Percentiles rank a stretch among this genome's conserved stretches.
These are phyloP conservation scores for Globisporangium iwayamae DNA, from an alignment of 352 stramenopile genomes.

Conservation along the genomic window DNA sequence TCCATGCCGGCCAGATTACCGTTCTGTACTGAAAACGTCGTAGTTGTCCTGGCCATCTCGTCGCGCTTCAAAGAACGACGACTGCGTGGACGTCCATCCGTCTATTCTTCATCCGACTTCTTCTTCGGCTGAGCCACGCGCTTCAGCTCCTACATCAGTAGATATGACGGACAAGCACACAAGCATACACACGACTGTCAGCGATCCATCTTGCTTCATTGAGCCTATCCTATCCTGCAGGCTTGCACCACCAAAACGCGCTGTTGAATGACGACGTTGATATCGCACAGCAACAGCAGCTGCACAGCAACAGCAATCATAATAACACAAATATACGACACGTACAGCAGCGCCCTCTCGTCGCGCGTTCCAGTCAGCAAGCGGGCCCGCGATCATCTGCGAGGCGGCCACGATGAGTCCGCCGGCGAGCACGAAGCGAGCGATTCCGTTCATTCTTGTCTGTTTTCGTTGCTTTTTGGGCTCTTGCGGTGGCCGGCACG, in stretches of 20 bases:
- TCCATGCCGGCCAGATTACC: neutral
- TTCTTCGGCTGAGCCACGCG: slow-evolving; percentile 49
- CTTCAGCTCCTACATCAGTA: slow-evolving; percentile 52
- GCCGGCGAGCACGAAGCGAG: slow-evolving; percentile 68
- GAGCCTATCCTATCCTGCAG: too few species aligned
- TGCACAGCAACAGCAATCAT: neutral
- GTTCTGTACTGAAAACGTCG: neutral
- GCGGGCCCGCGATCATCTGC: slow-evolving; percentile 58
- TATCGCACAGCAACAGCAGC: neutral
- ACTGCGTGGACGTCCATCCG: neutral
- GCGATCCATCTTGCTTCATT: too few species aligned
- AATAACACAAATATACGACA: neutral
- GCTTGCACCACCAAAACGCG: neutral
- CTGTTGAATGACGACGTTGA: neutral
- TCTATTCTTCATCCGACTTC: slow-evolving; percentile 52
- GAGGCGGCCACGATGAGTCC: slow-evolving; percentile 65
- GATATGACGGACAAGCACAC: neutral
- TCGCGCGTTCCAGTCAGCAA: slow-evolving; percentile 77
- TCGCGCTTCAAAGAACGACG: neutral
- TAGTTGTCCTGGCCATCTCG: neutral
- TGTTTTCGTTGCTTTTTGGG: neutral
- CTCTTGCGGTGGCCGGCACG: neutral
- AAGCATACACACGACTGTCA: neutral
- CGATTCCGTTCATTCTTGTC: slow-evolving; percentile 61
- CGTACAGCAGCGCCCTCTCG: slow-evolving; percentile 58